Evolutionary conservation across 169 alveolate species (phyloP).

Genomic region (Cryptosporidium meleagridis): DNA sequence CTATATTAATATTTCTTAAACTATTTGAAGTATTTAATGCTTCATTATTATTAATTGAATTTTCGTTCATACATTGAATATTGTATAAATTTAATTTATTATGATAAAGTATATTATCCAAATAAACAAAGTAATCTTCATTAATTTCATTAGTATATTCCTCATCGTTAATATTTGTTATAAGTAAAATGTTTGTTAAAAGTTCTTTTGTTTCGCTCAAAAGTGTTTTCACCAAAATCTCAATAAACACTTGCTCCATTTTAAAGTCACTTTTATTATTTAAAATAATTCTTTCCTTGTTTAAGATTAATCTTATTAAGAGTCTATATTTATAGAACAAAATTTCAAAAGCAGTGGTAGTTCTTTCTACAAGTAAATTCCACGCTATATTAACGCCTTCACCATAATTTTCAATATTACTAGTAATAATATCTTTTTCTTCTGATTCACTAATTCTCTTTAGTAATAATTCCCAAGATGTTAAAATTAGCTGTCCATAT

Average conservation of each 20-base stretch:
- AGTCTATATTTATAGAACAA: conserved; percentile 36
- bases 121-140: conserved; percentile 31
- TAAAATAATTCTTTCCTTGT: not conserved
- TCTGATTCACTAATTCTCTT: conserved; percentile 46
- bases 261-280: conserved; percentile 1
- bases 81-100: not conserved
- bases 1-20: conserved; percentile 8
- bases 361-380: conserved; percentile 17
- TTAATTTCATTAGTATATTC: conserved; percentile 13
- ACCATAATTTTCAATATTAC: conserved; percentile 31
- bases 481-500: conserved; percentile 36
- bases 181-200: conserved; percentile 15
- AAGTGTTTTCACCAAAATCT: conserved; percentile 9
- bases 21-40: not conserved
- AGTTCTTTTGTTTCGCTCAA: conserved; percentile 58
- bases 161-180: conserved; percentile 26
- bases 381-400: conserved; percentile 43
- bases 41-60: not conserved
- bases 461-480: conserved; percentile 58
- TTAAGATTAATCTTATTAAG: conserved; percentile 29
- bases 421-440: not conserved
- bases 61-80: conserved; percentile 5
- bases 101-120: conserved; percentile 24
- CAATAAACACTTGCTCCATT: conserved; percentile 16
- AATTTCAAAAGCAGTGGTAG: conserved; percentile 11